Percentiles rank a stretch among this genome's conserved stretches.
Evolutionary conservation across 192 early-diverging fungal genomes (phyloP).

Genomic region (Coemansia sp.): DNA sequence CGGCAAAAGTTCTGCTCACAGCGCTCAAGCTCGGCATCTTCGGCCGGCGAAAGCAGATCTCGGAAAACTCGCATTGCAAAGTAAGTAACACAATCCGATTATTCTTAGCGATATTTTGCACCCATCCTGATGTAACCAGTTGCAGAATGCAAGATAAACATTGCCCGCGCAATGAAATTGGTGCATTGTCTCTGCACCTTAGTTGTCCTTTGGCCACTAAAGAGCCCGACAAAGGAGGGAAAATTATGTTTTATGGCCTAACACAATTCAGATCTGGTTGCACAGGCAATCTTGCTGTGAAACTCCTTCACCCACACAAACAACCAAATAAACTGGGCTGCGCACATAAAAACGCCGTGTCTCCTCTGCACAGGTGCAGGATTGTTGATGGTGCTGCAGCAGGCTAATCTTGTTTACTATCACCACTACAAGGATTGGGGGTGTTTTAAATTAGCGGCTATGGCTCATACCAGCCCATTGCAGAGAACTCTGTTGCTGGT

Average conservation of each 20-base stretch:
- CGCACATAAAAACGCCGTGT: background rate
- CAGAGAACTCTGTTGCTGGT: background rate
- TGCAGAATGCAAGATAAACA: background rate
- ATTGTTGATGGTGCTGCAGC: background rate
- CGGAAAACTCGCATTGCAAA: slow-evolving; percentile 37
- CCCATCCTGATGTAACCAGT: background rate
- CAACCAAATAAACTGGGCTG: background rate
- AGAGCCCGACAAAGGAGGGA: background rate
- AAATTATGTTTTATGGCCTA: background rate
- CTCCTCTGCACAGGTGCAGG: background rate
- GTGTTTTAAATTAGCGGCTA: background rate
- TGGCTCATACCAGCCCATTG: background rate
- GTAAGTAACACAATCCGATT: slow-evolving; percentile 22
- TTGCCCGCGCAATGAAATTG: background rate
- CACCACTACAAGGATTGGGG: background rate
- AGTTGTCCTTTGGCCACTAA: background rate
- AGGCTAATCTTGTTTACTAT: background rate
- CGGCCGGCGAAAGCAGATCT: slow-evolving; percentile 34
- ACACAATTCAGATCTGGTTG: background rate
- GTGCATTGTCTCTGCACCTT: background rate
- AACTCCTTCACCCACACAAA: background rate
- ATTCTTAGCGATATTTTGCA: background rate
- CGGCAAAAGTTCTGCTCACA: slow-evolving; percentile 35
- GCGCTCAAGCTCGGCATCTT: slow-evolving; percentile 50
- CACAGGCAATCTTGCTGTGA: background rate